A percentile compares a stretch with the other conserved stretches of the same genome.
These are phyloP conservation scores for Rhizophora apiculata DNA, from an alignment of 345 rosid species.

Conservation along the genomic window DNA sequence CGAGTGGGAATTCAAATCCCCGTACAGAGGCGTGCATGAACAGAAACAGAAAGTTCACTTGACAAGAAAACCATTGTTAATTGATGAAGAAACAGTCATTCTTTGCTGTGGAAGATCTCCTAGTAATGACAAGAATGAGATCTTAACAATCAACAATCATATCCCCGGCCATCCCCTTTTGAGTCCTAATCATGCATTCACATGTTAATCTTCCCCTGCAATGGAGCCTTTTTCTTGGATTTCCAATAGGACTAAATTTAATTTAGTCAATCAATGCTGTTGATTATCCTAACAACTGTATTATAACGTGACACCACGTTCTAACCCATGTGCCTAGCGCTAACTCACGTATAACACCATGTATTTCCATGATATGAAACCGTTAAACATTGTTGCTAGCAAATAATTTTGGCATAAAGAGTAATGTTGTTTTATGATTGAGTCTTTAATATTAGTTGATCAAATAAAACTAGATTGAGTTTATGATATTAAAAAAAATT, in stretches of 20 bases:
- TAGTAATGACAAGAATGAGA: neutral
- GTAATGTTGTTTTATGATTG: too few relatives aligned
- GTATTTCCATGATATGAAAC: conserved; percentile 1
- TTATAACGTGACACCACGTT: neutral
- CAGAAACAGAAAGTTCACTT: too few relatives aligned
- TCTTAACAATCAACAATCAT: neutral
- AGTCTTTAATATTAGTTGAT: too few relatives aligned
- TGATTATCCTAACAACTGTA: too few relatives aligned
- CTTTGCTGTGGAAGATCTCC: conserved; percentile 7
- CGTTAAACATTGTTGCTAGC: neutral
- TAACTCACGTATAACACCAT: conserved; percentile 4
- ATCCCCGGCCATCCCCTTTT: neutral
- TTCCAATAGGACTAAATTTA: neutral
- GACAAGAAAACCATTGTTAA: neutral
- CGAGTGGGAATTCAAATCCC: too few relatives aligned
- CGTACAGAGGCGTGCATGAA: too few relatives aligned
- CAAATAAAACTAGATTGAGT: too few relatives aligned
- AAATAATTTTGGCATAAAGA: neutral
- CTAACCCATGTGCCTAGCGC: conserved; percentile 7
- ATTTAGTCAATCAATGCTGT: neutral
- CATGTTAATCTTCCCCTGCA: conserved; percentile 7
- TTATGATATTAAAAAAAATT: too few relatives aligned
- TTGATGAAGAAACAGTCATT: neutral
- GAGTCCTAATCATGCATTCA: conserved; percentile 8
- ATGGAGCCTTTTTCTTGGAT: neutral